Conservation (phyloP, 176 grass and related monocot species). For the Bromus sterilis region DNA sequence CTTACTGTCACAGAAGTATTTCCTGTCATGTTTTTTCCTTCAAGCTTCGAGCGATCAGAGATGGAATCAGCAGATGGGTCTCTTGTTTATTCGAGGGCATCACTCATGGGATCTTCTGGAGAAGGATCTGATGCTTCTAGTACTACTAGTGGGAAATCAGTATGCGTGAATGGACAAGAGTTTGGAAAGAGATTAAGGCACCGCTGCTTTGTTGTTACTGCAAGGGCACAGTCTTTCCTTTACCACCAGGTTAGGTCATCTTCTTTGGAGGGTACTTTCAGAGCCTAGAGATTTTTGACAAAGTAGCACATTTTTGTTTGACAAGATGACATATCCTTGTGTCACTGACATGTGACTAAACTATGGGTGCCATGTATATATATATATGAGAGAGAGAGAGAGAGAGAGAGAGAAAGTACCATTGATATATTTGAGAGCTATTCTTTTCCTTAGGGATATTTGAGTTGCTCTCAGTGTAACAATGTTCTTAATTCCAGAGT, state of each 20-base stretch:
- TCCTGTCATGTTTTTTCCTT: conserved; percentile 82
- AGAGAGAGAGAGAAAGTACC: background rate
- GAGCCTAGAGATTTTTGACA: background rate
- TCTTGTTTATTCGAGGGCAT: conserved; percentile 49
- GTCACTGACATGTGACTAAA: too few relatives aligned
- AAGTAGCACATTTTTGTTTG: too few relatives aligned
- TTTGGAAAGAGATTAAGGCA: conserved; percentile 76
- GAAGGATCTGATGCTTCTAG: conserved; percentile 30
- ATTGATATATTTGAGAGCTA: background rate
- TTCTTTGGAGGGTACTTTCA: background rate
- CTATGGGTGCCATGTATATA: too few relatives aligned
- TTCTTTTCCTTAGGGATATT: background rate
- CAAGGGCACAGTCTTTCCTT: conserved; percentile 83
- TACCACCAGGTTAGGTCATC: conserved; percentile 79
- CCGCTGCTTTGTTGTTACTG: conserved; percentile 82
- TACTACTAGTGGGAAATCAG: conserved; percentile 26
- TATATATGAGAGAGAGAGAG: too few relatives aligned
- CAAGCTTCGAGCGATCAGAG: conserved; percentile 55
- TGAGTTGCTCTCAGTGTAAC: background rate
- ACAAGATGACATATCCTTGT: too few relatives aligned
- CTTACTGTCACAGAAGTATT: conserved; percentile 83
- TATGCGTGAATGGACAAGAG: conserved; percentile 15
- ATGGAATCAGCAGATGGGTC: conserved; percentile 49
- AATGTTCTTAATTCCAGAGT: background rate
- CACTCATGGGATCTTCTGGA: conserved; percentile 32